Evolutionary conservation across 2,329 filamentous ascomycete species (phyloP), one percentile per base, ranked within the genome.

Genomic region (Trichoderma sp.): DNA sequence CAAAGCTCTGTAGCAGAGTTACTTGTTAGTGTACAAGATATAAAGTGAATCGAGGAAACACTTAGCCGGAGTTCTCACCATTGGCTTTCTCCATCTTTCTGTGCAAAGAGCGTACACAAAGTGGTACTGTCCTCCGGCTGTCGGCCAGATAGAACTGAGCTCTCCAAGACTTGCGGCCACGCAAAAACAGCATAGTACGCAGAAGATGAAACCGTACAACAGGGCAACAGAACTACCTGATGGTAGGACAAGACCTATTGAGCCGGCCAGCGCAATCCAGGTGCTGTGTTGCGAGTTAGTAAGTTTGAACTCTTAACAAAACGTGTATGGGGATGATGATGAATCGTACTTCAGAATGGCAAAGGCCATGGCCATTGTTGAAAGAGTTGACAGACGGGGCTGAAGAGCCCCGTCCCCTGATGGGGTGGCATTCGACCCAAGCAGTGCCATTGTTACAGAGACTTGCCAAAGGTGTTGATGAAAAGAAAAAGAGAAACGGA

Each of bases 331-430:
- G 8, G 11, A 32, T 18, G 7, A 3, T n/a, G 0, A 9, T 24
- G 3, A 18, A 6, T 43, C 53, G 26, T 68, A 68, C 65, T 68
- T 68, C 18, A 68, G 65, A 43, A 68, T 68, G 8, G 65, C 65
- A 60, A 68, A 68, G 56, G 65, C 65, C 65, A 68, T 68, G 11
- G 65, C 65, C 65, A 68, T 68, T 7, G 65, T 58, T 32, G 65
- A 68, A 11, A 68, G 53, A 12, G 65, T 68, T 58, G 65, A 60
- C 28, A 68, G 14, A 28, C 65, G 53, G 53, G 65, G 65, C 65
- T 68, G 65, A 32, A 68, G 65, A 68, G 65, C 65, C 65, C 65
- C 65, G 12, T 68, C 34, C 7, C 53, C 65, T 32, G 65, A 47
- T 47, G 65, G 6, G 24, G 32, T 36, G 24, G 65, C 24, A 24